A percentile compares a stretch with the other conserved stretches of the same genome.
phyloP scores from a whole-genome alignment of 345 rosid genomes.

The Bruguiera parviflora region DNA sequence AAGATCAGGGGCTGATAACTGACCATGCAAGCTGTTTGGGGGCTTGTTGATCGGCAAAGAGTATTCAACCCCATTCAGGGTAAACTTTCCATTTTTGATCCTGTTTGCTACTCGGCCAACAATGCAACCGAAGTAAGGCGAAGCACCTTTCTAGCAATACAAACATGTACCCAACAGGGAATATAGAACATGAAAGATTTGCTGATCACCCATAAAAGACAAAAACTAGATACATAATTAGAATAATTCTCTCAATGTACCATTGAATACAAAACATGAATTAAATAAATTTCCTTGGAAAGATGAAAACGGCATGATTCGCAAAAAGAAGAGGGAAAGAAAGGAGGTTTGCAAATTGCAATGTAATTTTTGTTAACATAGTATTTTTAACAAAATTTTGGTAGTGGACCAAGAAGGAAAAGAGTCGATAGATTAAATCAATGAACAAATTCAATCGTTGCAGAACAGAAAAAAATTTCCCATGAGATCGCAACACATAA shows the following conservation, averaged over 20 bases:
- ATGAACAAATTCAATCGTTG: not conserved
- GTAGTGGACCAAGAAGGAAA: no score
- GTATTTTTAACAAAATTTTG: no score
- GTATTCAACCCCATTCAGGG: constrained; percentile 63
- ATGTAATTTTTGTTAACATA: not conserved
- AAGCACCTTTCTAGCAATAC: constrained; percentile 57
- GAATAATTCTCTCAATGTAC: not conserved
- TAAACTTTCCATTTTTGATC: constrained; percentile 80
- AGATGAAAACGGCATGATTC: not conserved
- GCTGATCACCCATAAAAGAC: not conserved
- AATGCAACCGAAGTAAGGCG: constrained; percentile 86
- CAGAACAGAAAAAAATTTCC: not conserved
- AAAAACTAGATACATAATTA: not conserved
- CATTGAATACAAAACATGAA: not conserved
- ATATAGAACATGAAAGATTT: no score
- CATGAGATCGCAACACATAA: not conserved
- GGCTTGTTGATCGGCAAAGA: constrained; percentile 77
- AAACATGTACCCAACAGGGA: constrained; percentile 7
- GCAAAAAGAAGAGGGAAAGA: not conserved
- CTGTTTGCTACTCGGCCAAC: constrained; percentile 94
- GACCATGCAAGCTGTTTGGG: constrained; percentile 93
- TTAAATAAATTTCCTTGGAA: no score
- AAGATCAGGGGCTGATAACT: not conserved
- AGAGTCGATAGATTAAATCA: not conserved
- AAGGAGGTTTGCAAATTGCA: not conserved